Evolutionary conservation across 2,329 filamentous ascomycete species (phyloP).

Genomic region (Xylariaceae sp.): DNA sequence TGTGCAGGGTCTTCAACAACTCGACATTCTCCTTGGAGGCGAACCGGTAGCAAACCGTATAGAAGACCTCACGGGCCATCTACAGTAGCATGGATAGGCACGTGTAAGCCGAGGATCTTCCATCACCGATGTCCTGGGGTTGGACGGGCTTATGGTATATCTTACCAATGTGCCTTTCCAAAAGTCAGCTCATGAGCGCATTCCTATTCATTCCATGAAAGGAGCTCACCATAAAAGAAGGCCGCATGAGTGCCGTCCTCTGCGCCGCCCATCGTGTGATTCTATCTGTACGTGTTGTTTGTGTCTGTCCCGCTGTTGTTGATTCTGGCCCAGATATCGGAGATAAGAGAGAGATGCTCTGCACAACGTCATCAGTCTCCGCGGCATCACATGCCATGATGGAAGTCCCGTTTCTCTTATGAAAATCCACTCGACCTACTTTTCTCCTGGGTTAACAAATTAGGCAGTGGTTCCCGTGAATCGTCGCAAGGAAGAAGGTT

Average conservation of each 20-base stretch:
- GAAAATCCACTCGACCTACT: too few relatives aligned
- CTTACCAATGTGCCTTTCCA: slow-evolving; percentile 35
- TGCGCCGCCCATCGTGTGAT: slow-evolving; percentile 13
- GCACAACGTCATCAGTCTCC: too few relatives aligned
- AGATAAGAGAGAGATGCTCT: too few relatives aligned
- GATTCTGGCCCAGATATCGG: too few relatives aligned
- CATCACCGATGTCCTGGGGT: too few relatives aligned
- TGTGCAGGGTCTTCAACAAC: slow-evolving; percentile 46
- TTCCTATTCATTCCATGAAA: too few relatives aligned
- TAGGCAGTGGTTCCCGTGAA: too few relatives aligned
- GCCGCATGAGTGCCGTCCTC: slow-evolving; percentile 33
- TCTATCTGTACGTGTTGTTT: not conserved
- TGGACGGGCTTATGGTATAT: too few relatives aligned
- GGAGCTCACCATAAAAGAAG: slow-evolving; percentile 53
- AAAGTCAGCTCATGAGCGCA: slow-evolving; percentile 28
- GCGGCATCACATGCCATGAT: too few relatives aligned
- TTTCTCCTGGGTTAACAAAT: too few relatives aligned
- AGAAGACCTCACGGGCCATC: slow-evolving; percentile 85
- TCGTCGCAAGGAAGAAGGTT: too few relatives aligned
- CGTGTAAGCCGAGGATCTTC: not conserved
- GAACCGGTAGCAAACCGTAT: slow-evolving; percentile 70
- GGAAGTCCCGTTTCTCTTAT: too few relatives aligned
- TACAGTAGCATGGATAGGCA: slow-evolving; percentile 20
- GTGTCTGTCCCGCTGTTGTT: not conserved
- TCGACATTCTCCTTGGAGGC: slow-evolving; percentile 44